A percentile compares a stretch with the other conserved stretches of the same genome.
These are phyloP conservation scores for Mollisia scopiformis DNA, from an alignment of 2,329 filamentous ascomycete genomes.

Conservation along the genomic window DNA sequence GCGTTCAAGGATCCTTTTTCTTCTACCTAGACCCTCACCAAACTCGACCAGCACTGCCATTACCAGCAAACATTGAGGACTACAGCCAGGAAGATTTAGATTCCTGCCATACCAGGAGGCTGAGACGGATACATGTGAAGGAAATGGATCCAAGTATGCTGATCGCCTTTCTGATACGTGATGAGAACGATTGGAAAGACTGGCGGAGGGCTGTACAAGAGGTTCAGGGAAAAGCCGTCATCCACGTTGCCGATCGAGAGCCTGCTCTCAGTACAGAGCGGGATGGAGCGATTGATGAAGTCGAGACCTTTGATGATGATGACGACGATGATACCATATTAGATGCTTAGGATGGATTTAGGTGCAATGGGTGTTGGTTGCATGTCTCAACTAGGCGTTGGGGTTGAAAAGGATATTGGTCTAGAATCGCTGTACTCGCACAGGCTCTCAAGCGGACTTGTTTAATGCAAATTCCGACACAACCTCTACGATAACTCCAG, in stretches of 20 bases:
- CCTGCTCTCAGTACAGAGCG: slow-evolving; percentile 61
- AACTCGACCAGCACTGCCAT: slow-evolving; percentile 75
- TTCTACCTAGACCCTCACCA: slow-evolving; percentile 96
- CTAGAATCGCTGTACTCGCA: slow-evolving; percentile 3
- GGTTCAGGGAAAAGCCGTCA: slow-evolving; percentile 80
- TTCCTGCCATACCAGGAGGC: slow-evolving; percentile 83
- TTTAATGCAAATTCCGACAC: background rate
- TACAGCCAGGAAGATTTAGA: slow-evolving; percentile 76
- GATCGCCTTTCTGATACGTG: slow-evolving; percentile 85
- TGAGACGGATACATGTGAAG: slow-evolving; percentile 80
- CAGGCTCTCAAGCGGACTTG: background rate
- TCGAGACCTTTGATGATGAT: slow-evolving; percentile 84
- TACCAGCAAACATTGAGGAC: slow-evolving; percentile 55
- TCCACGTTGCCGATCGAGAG: slow-evolving; percentile 79
- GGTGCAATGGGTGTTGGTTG: slow-evolving; percentile 3
- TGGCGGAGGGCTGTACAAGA: slow-evolving; percentile 80
- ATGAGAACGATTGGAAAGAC: slow-evolving; percentile 79
- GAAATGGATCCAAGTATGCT: slow-evolving; percentile 99
- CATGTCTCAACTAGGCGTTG: background rate
- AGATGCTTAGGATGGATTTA: slow-evolving; percentile 17
- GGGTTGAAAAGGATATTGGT: background rate
- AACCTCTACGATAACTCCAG: too few species aligned
- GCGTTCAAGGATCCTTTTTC: slow-evolving; percentile 73
- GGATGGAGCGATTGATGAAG: slow-evolving; percentile 81
- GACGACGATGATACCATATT: slow-evolving; percentile 48